Percentiles rank a stretch among this genome's conserved stretches.
Conservation (phyloP, 106 monocot genomes). For the Dendrobium nobile region DNA sequence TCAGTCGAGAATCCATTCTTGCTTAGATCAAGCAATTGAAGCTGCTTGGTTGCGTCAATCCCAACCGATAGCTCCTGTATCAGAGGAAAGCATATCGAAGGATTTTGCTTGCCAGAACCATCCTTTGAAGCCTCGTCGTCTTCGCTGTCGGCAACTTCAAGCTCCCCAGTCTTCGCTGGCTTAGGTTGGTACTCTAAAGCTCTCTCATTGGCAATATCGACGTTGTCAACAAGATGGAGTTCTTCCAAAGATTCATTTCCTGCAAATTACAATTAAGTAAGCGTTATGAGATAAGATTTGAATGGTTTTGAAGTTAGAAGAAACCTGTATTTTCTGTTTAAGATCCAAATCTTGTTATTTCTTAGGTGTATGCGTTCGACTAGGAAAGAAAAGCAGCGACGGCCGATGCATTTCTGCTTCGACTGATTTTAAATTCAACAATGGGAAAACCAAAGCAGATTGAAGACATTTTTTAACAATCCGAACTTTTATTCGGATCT, state of each 20-base stretch:
- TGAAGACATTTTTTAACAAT: too few relatives aligned
- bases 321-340: not conserved
- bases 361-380: too few relatives aligned
- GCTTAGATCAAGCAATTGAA: conserved; percentile 53
- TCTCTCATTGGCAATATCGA: conserved; percentile 27
- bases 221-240: conserved; percentile 59
- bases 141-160: conserved; percentile 53
- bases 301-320: not conserved
- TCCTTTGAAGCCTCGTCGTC: conserved; percentile 24
- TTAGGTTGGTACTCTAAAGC: conserved; percentile 3
- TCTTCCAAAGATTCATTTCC: conserved; percentile 76
- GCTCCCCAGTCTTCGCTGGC: not conserved
- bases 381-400: too few relatives aligned
- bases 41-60: conserved; percentile 19
- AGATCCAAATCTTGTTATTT: too few relatives aligned
- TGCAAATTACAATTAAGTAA: conserved; percentile 8
- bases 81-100: conserved; percentile 7
- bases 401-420: too few relatives aligned
- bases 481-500: too few relatives aligned
- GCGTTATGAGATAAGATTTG: not conserved
- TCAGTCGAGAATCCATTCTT: conserved; percentile 24
- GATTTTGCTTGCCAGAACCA: conserved; percentile 3
- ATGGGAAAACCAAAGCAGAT: too few relatives aligned
- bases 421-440: too few relatives aligned
- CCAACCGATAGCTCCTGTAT: conserved; percentile 27